phyloP scores from a whole-genome alignment of 2,329 filamentous ascomycete genomes.

The Arthroderma uncinatum region DNA sequence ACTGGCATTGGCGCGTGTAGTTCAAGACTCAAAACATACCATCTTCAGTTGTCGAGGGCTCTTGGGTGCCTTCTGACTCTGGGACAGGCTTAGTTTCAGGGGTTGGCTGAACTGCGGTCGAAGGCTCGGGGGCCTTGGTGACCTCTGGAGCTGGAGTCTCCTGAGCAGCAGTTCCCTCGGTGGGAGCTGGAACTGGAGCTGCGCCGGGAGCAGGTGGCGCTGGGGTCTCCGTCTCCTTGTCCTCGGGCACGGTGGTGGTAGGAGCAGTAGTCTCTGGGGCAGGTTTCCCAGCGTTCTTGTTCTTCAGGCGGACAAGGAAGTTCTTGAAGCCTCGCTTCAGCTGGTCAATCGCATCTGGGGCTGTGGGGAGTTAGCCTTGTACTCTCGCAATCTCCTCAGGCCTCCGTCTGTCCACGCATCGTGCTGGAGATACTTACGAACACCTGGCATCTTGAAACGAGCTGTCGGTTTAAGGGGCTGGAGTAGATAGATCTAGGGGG shows the following conservation, averaged over 20 bases:
- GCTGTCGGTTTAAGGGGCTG: neutral
- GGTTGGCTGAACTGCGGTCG: neutral
- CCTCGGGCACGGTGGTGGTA: slow-evolving; percentile 8
- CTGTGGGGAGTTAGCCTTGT: slow-evolving; percentile 14
- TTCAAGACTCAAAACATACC: slow-evolving; percentile 14
- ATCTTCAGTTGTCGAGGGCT: neutral
- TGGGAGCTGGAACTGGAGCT: slow-evolving; percentile 10
- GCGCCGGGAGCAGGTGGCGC: slow-evolving; percentile 12
- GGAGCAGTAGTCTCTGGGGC: slow-evolving; percentile 11
- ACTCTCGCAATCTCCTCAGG: neutral
- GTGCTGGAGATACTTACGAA: slow-evolving; percentile 22
- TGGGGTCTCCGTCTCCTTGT: slow-evolving; percentile 12
- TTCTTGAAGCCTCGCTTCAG: slow-evolving; percentile 26
- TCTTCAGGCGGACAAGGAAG: slow-evolving; percentile 25
- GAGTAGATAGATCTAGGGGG: neutral
- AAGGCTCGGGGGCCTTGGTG: slow-evolving; percentile 12
- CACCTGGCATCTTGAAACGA: slow-evolving; percentile 24
- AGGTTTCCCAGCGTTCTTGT: slow-evolving; percentile 16
- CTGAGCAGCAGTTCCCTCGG: slow-evolving; percentile 10
- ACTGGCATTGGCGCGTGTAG: neutral
- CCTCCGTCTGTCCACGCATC: no score
- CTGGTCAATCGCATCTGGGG: slow-evolving; percentile 24
- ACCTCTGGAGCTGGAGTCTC: slow-evolving; percentile 4
- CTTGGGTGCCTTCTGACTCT: slow-evolving; percentile 22
- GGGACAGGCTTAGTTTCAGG: slow-evolving; percentile 12